These are phyloP conservation scores for Pichia sp. DNA, from an alignment of 1,139 yeast species.

Conservation along the genomic window DNA sequence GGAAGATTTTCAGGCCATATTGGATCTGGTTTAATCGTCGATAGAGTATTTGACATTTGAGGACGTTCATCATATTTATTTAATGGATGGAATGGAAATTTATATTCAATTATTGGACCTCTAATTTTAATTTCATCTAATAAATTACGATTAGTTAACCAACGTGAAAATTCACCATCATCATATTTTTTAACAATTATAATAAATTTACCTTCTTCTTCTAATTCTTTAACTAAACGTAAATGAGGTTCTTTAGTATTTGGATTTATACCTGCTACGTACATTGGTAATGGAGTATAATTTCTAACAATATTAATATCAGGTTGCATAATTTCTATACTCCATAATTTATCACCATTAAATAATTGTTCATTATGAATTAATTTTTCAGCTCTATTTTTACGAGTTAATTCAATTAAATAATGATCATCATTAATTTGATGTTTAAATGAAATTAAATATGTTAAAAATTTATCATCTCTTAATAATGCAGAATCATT, in stretches of 20 bases:
- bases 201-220: constrained; percentile 65
- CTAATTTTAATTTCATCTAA: constrained; percentile 72
- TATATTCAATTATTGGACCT: constrained; percentile 75
- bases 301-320: constrained; percentile 83
- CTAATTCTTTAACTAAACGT: constrained; percentile 38
- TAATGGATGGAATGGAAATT: constrained; percentile 60
- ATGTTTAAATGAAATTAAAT: constrained; percentile 61
- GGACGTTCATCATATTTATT: constrained; percentile 52
- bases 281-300: constrained; percentile 85
- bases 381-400: constrained; percentile 38
- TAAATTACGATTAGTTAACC: constrained; percentile 53
- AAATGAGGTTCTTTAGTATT: constrained; percentile 38
- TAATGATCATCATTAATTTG: constrained; percentile 63
- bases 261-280: constrained; percentile 32
- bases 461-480: constrained; percentile 60
- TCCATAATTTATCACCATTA: constrained; percentile 77
- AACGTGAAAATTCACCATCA: constrained; percentile 84
- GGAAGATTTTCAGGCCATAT: constrained; percentile 34
- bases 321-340: constrained; percentile 86
- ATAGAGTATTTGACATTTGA: constrained; percentile 61
- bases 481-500: constrained; percentile 47
- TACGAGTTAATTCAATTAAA: constrained; percentile 60
- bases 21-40: constrained; percentile 50
- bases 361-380: constrained; percentile 40
- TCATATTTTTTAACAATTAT: constrained; percentile 72